Evolutionary conservation across 1,284 basidiomycete genomes (phyloP).

Genomic region (Tausonia pullulans): DNA sequence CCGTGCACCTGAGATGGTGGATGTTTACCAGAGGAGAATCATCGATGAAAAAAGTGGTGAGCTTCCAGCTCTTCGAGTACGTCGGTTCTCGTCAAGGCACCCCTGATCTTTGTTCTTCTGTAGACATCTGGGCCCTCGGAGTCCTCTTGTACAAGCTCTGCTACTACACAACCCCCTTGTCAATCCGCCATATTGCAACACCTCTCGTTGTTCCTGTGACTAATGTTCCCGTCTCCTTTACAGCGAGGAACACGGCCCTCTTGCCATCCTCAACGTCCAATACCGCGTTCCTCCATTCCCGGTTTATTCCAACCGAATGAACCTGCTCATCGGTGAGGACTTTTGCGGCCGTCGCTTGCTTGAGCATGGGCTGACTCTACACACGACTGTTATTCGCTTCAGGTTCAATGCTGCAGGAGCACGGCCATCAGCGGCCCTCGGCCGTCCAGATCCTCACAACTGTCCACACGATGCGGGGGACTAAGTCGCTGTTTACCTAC

Average conservation of each 20-base stretch:
- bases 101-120: neutral
- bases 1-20: slow-evolving; percentile 96
- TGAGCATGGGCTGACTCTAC: neutral
- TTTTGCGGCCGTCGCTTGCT: neutral
- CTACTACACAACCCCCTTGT: slow-evolving; percentile 96
- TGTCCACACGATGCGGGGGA: slow-evolving; percentile 71
- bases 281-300: slow-evolving; percentile 91
- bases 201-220: neutral
- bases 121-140: slow-evolving; percentile 65
- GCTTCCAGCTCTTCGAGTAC: slow-evolving; percentile 16
- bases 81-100: no score
- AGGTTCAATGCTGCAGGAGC: slow-evolving; percentile 81
- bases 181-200: neutral
- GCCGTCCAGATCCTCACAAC: slow-evolving; percentile 66
- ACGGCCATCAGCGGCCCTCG: slow-evolving; percentile 65
- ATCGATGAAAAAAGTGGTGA: slow-evolving; percentile 74
- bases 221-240: neutral
- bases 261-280: slow-evolving; percentile 93
- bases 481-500: slow-evolving; percentile 66
- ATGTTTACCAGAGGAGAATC: slow-evolving; percentile 67
- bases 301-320: slow-evolving; percentile 77
- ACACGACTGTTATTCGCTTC: slow-evolving; percentile 17
- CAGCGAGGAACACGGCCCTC: slow-evolving; percentile 77
- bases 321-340: slow-evolving; percentile 63
- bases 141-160: slow-evolving; percentile 73